Base-by-base conservation (phyloP, 2,329 filamentous ascomycete species). In the Diplocarpon rosae region DNA sequence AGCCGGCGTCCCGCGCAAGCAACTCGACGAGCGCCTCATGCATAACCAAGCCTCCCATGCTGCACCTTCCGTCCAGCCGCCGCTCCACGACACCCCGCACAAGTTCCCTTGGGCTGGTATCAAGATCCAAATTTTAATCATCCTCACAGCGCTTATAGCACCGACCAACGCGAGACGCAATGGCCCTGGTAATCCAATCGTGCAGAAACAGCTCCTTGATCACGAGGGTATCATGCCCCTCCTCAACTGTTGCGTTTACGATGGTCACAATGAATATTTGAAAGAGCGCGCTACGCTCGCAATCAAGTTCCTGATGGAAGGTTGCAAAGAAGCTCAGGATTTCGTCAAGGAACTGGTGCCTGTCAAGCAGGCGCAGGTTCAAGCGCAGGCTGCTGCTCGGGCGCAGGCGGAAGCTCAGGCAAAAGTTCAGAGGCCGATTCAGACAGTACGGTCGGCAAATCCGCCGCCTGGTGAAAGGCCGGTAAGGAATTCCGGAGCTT, bases 241-340 rank as follows among this genome's bases (percentile, higher is more conserved):
- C 15, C 75, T 95, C 13, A 88, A 88, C 58, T 95, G 88, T 64
- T 95, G 88, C 56, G 76, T 80, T 28, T 92, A 92, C 60, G 90
- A 96, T 60, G 87, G 90, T 55, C 80, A 94, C 65, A 95, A 95
- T 59, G 87, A 88, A 0, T 95, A 90, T 60, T 89, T 94, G 51
- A 86, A 90, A 57, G 90, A 96, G 63, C 85, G 89, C 52, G 85
- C 87, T 2, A 86, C 89, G 39, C 80, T 94, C 61, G 89, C 85
- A 53, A 72, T 93, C n/a, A 89, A 90, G 60, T 93, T 80, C 74
- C 69, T 85, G 5, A 75, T 85, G 65, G 82, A 85, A 54, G 83
- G 82, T 11, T 86, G 80, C 48, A 75, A 80, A 28, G 80, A 80
- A 45, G 85, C 85, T 13, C 82, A 83, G 51, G 72, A 76, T 28